Evolutionary conservation across 768 basidiomycete genomes (phyloP).

Genomic region (Rhodocollybia butyracea): DNA sequence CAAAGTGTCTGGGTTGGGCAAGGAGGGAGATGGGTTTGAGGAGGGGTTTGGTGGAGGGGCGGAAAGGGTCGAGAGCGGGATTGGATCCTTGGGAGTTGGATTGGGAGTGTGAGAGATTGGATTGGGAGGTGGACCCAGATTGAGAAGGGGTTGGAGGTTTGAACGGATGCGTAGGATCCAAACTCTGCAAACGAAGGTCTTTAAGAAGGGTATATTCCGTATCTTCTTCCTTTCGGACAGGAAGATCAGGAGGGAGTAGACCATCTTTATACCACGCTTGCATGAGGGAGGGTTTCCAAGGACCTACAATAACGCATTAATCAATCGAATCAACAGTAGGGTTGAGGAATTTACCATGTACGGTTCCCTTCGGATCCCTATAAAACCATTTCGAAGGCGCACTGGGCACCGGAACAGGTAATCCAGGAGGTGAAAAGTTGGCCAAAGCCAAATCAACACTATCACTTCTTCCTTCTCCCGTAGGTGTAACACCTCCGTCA

Average conservation of each 20-base stretch:
- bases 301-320: slow-evolving; percentile 44
- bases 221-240: slow-evolving; percentile 76
- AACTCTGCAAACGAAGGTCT: slow-evolving; percentile 72
- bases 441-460: slow-evolving; percentile 50
- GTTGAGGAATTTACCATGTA: slow-evolving; percentile 58
- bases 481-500: too few species aligned
- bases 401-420: slow-evolving; percentile 65
- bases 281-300: slow-evolving; percentile 87
- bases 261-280: slow-evolving; percentile 89
- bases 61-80: too few species aligned
- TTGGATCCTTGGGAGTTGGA: too few species aligned
- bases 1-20: slow-evolving; percentile 76
- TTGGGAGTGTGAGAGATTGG: too few species aligned
- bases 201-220: slow-evolving; percentile 62
- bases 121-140: slow-evolving; percentile 28
- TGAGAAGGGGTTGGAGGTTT: slow-evolving; percentile 43
- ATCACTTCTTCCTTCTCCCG: slow-evolving; percentile 39
- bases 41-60: slow-evolving; percentile 49
- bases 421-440: slow-evolving; percentile 77
- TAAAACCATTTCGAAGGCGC: slow-evolving; percentile 81
- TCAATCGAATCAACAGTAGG: slow-evolving; percentile 3
- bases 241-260: slow-evolving; percentile 76
- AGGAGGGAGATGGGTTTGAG: slow-evolving; percentile 74
- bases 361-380: slow-evolving; percentile 73
- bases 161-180: slow-evolving; percentile 84